Percentiles rank a stretch among this genome's conserved stretches.
phyloP scores from a whole-genome alignment of 2,329 filamentous ascomycete genomes.

The Claviceps cyperi region DNA sequence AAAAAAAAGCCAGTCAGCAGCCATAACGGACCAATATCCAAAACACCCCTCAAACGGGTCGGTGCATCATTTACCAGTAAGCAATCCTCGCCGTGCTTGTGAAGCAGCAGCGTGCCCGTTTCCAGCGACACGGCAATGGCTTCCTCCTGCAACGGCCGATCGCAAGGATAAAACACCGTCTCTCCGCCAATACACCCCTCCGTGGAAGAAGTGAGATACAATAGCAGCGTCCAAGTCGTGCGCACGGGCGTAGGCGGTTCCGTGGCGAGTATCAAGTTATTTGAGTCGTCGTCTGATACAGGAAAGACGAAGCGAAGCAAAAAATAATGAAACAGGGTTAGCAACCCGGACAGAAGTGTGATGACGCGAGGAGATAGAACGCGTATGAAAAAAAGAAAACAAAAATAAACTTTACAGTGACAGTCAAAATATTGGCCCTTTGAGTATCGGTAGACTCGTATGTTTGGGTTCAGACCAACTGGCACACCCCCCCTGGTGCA shows the following conservation, averaged over 20 bases:
- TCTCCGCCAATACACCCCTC: constrained; percentile 74
- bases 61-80: constrained; percentile 40
- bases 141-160: constrained; percentile 38
- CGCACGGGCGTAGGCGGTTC: constrained; percentile 17
- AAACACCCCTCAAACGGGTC: too few species aligned
- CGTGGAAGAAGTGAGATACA: constrained; percentile 66
- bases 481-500: constrained; percentile 63
- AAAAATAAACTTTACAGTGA: constrained; percentile 43
- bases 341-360: too few species aligned
- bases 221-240: constrained; percentile 82
- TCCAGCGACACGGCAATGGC: constrained; percentile 62
- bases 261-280: constrained; percentile 45
- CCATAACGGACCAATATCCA: neutral
- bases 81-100: constrained; percentile 81
- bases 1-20: neutral
- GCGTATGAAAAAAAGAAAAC: too few species aligned
- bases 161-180: constrained; percentile 78
- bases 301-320: neutral
- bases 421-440: constrained; percentile 83
- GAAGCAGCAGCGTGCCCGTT: constrained; percentile 72
- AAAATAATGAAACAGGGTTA: neutral
- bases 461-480: constrained; percentile 76
- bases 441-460: constrained; percentile 76
- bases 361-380: neutral
- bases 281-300: constrained; percentile 70